Base-by-base conservation (phyloP, 164 flowering plant species). In the Tetrastigma voinierianum region DNA sequence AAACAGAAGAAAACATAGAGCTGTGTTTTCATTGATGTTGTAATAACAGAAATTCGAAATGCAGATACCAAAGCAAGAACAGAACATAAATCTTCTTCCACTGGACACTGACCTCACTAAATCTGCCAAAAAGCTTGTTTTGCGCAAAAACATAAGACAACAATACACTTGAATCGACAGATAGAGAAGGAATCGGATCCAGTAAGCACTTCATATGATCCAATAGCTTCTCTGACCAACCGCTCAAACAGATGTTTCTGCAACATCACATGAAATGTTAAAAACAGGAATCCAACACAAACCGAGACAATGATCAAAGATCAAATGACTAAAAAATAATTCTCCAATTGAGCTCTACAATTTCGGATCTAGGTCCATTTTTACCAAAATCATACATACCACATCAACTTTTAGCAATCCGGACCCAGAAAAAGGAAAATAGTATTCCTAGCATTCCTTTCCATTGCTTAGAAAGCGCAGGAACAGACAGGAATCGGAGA, bases 141-240 rank as follows among this genome's bases (percentile, higher is more conserved):
- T 13, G 49, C 32, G n/a, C 43, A 44, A 65, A 65, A 18, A 65
- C 48, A 53, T 53, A 40, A 12, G 10, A 59, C 62, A 59, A 40
- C 7, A 25, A 17, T 23, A 15, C 69, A 53, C 46, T 24, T 43
- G 21, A 46, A 23, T 55, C 20, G 20, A 57, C 59, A 6, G 21
- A 7, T 8, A 54, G 43, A 52, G 51, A 59, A 57, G 49, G 65
- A 71, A 65, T 9, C 43, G 44, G 46, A 65, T 65, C 46, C 52
- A 51, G 51, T 46, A 53, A 25, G 65, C 25, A 59, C 61, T 52
- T 59, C 55, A 69, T 69, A 63, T 19, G 62, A 69, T 46, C 62
- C 51, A 48, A 70, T 40, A 8, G 40, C 56, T 70, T 57, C 48
- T 48, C 58, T 15, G 15, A 13, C 25, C 21, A 48, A 56, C 46